Base-by-base conservation (phyloP, 2,329 filamentous ascomycete species). In the Phaeosphaeria sp. region DNA sequence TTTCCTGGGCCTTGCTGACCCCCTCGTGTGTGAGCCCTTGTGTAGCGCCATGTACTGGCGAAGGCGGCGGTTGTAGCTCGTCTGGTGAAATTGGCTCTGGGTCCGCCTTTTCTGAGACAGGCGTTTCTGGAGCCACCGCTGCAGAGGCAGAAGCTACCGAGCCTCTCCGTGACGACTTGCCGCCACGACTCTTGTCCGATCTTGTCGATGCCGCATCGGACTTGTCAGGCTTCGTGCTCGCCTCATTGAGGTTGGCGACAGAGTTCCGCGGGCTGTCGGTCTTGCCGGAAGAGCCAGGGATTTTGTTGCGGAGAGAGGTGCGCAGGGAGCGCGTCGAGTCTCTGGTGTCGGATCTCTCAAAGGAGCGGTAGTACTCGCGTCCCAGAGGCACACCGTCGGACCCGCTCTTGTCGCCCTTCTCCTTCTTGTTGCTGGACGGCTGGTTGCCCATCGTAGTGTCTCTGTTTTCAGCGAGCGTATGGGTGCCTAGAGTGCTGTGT, bases 331-430 rank as follows among this genome's bases (percentile, higher is more conserved):
- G 90, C 30, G 90, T 87, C 6, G 93, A 97, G 65, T 97, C 93
- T 76, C 93, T 94, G 25, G 94, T 98, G 75, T 98, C 94, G 55
- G 93, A 92, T 75, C 90, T 90, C 80, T 89, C 91, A 76, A 98
- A 94, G 25, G 94, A 97, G 25, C 93, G 94, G 77, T 95, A 96
- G 63, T 75, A 73, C 54, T 77, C 75, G 27, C 92, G 91, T 77
- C 92, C 90, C 58, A 97, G 82, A 60, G 85, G 83, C 39, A 90
- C 87, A 63, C 80, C 81, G 56, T 80, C 80, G 58, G 78, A 75
- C 51, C 77, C 75, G 43, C 81, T 81, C 56, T 79, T 79, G 25
- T 75, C 69, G 58, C 80, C 79, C 57, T 77, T 78, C 58, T 75
- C 77, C 62, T 78, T 79, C 61, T 79, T 78, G 65, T 80, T 79